A percentile compares a stretch with the other conserved stretches of the same genome.
phyloP scores from a whole-genome alignment of 306 rosid genomes.

The Arachis stenosperma region DNA sequence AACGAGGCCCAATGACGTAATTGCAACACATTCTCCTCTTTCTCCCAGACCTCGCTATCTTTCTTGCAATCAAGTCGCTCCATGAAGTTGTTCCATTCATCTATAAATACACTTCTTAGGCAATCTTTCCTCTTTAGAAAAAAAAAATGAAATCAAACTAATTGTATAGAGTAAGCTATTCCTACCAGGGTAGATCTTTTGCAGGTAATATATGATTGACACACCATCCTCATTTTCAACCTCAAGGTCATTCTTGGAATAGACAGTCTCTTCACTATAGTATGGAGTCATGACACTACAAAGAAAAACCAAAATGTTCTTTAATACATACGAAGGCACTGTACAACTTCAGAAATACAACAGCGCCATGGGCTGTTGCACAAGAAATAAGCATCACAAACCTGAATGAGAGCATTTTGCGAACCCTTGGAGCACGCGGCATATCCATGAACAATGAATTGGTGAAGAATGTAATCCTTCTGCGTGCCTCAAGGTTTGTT shows the following conservation, averaged over 20 bases:
- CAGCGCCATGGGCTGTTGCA: not conserved
- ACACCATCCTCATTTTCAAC: slow-evolving; percentile 97
- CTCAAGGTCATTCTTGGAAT: slow-evolving; percentile 92
- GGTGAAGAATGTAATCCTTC: slow-evolving; percentile 91
- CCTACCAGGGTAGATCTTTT: slow-evolving; percentile 95
- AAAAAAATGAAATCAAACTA: slow-evolving; percentile 36
- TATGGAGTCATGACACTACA: slow-evolving; percentile 94
- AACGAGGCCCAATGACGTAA: slow-evolving; percentile 97
- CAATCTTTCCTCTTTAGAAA: slow-evolving; percentile 23
- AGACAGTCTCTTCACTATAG: slow-evolving; percentile 97
- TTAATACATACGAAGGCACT: not conserved
- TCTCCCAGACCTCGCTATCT: slow-evolving; percentile 82
- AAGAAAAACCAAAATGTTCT: slow-evolving; percentile 29
- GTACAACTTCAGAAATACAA: slow-evolving; percentile 24
- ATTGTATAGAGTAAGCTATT: slow-evolving; percentile 19
- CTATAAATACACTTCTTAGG: slow-evolving; percentile 48
- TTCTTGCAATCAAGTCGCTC: slow-evolving; percentile 88
- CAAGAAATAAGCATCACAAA: slow-evolving; percentile 38
- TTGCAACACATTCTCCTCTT: slow-evolving; percentile 82
- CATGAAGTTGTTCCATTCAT: slow-evolving; percentile 98
- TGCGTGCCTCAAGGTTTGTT: slow-evolving; percentile 93
- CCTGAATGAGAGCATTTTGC: slow-evolving; percentile 98
- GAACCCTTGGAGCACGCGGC: slow-evolving; percentile 98
- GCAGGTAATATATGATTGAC: slow-evolving; percentile 90
- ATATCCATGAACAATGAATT: slow-evolving; percentile 96